Evolutionary conservation across 176 grass and related monocot genomes (phyloP).

Genomic region (Secale cereale): DNA sequence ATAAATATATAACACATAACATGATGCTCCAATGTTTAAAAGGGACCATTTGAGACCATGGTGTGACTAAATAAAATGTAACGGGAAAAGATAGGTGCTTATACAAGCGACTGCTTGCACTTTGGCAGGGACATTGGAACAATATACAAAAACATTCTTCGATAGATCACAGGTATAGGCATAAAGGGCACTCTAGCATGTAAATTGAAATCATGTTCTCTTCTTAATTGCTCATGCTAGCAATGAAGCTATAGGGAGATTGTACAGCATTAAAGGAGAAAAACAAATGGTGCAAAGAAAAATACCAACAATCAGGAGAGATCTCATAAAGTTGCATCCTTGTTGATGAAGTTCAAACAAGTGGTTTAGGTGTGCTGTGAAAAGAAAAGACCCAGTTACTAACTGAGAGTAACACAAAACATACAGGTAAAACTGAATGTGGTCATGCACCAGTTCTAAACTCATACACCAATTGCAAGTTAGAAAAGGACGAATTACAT

Average conservation of each 20-base stretch:
- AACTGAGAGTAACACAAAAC: neutral
- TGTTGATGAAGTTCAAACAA: slow-evolving; percentile 72
- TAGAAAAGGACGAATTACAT: neutral
- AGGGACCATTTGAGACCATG: slow-evolving; percentile 12
- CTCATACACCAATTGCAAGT: neutral
- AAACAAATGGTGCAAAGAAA: slow-evolving; percentile 16
- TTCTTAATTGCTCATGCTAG: neutral
- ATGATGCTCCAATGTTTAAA: neutral
- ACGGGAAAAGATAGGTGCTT: neutral
- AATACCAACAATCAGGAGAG: slow-evolving; percentile 89
- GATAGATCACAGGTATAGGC: neutral
- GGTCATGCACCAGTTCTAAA: neutral
- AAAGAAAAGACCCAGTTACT: slow-evolving; percentile 25
- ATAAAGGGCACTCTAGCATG: neutral
- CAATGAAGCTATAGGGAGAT: slow-evolving; percentile 7
- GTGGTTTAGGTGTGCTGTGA: slow-evolving; percentile 87
- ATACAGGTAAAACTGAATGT: neutral
- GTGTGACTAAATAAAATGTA: slow-evolving; percentile 2
- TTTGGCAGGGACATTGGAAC: neutral
- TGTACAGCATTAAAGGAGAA: neutral
- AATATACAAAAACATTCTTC: neutral
- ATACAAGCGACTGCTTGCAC: neutral
- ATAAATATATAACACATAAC: neutral
- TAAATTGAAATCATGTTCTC: neutral
- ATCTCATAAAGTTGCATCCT: slow-evolving; percentile 68